Percentiles rank a stretch among this genome's conserved stretches.
These are phyloP conservation scores for Komagataella mondaviorum DNA, from an alignment of 805 yeast genomes.

Conservation along the genomic window DNA sequence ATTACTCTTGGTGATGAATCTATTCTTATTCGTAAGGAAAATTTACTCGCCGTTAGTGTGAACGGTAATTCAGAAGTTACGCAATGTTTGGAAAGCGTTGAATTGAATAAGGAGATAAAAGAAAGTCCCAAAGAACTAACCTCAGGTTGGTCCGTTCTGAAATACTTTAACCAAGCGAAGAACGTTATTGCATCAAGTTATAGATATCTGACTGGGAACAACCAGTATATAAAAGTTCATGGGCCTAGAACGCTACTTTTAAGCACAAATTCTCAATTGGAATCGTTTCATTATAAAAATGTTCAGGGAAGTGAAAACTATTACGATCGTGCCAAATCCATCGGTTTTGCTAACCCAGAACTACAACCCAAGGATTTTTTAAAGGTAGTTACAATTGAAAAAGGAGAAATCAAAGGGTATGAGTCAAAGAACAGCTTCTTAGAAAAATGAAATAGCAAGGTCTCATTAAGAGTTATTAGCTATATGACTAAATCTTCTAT, in stretches of 20 bases:
- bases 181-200: not conserved
- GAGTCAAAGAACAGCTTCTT: not conserved
- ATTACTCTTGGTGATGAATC: conserved; percentile 33
- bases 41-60: conserved; percentile 36
- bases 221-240: conserved; percentile 30
- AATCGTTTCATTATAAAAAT: conserved; percentile 3
- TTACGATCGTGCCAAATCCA: not conserved
- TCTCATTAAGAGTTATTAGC: too few species aligned
- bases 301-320: not conserved
- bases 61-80: conserved; percentile 17
- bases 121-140: not conserved
- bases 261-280: conserved; percentile 23
- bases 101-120: not conserved
- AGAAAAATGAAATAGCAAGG: not conserved
- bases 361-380: not conserved
- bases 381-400: not conserved
- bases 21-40: conserved; percentile 28
- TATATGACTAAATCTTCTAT: not conserved
- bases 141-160: not conserved
- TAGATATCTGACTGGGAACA: conserved; percentile 17
- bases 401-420: not conserved
- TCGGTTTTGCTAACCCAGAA: not conserved
- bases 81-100: not conserved
- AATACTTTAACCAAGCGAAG: not conserved
- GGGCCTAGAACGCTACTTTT: conserved; percentile 43